Conservation (phyloP, 2,329 filamentous ascomycete species). For the Ascochyta rabiei region DNA sequence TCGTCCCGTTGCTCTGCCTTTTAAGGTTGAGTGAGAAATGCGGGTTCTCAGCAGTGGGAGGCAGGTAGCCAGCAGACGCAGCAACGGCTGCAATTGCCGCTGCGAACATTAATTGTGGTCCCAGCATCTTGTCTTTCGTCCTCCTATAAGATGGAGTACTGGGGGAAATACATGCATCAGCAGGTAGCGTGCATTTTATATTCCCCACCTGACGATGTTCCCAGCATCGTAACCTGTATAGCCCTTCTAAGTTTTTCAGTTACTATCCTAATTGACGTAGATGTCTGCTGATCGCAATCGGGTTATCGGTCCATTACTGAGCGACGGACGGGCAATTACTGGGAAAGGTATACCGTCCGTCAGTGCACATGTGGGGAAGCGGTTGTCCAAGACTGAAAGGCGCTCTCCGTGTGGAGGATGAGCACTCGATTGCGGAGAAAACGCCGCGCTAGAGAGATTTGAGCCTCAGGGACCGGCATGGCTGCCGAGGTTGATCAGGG, state of each 20-base stretch:
- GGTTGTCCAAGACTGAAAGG: constrained; percentile 2
- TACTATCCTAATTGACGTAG: constrained; percentile 24
- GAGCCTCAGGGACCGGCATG: constrained; percentile 16
- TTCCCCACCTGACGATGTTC: neutral
- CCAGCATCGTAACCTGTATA: constrained; percentile 7
- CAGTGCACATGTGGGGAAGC: constrained; percentile 1
- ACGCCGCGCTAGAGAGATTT: constrained; percentile 11
- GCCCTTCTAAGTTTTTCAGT: constrained; percentile 14
- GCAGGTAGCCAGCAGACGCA: constrained; percentile 25
- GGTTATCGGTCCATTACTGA: constrained; percentile 29
- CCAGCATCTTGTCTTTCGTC: constrained; percentile 25
- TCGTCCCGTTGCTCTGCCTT: constrained; percentile 29
- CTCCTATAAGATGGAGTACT: constrained; percentile 7
- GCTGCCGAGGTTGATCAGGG: constrained; percentile 11
- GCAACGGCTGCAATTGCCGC: constrained; percentile 23
- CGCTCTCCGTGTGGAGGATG: constrained; percentile 3
- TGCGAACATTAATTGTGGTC: constrained; percentile 25
- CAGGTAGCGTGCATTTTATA: constrained; percentile 7
- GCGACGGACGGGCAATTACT: constrained; percentile 18
- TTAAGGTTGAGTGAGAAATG: constrained; percentile 28
- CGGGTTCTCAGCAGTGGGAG: constrained; percentile 20
- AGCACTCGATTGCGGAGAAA: constrained; percentile 6
- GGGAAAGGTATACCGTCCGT: constrained; percentile 9
- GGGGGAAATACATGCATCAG: constrained; percentile 14
- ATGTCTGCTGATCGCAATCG: constrained; percentile 25